Percentiles rank a stretch among this genome's conserved stretches.
Conservation (phyloP, 148 eudicot genomes). For the Nepenthes gracilis region DNA sequence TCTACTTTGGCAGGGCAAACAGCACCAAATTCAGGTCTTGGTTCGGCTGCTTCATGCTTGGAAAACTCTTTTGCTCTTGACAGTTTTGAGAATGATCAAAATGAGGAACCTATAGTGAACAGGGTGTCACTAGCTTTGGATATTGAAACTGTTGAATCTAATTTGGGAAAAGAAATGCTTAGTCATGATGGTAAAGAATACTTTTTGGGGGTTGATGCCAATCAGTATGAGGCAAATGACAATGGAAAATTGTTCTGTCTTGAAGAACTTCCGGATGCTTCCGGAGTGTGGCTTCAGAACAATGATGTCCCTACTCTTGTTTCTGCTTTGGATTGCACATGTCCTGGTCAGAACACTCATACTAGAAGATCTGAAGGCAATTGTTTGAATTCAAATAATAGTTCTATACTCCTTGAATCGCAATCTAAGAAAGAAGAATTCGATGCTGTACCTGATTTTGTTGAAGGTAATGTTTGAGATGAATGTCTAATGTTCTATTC, state of each 20-base stretch:
- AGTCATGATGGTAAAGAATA: conserved; percentile 11
- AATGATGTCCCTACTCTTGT: conserved; percentile 13
- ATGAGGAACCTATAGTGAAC: conserved; percentile 7
- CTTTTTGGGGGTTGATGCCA: conserved; percentile 9
- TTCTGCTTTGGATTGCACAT: conserved; percentile 14
- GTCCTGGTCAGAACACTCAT: conserved; percentile 3
- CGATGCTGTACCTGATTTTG: conserved; percentile 9
- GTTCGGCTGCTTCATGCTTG: conserved; percentile 17
- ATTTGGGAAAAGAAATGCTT: conserved; percentile 7
- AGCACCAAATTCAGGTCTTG: conserved; percentile 7
- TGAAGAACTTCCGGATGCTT: conserved; percentile 4
- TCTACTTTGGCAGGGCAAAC: conserved; percentile 22
- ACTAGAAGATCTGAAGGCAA: conserved; percentile 8
- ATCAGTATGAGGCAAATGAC: conserved; percentile 10
- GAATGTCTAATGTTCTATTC: neutral
- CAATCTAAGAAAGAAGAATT: conserved; percentile 14
- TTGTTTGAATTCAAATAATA: conserved; percentile 8
- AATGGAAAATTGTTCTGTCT: conserved; percentile 5
- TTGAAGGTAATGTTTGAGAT: conserved; percentile 23
- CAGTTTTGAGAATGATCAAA: conserved; percentile 36
- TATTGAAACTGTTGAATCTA: conserved; percentile 16
- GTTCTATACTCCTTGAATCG: conserved; percentile 10
- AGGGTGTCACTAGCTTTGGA: conserved; percentile 14
- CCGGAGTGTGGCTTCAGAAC: conserved; percentile 6
- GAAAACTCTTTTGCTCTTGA: conserved; percentile 43